A percentile compares a stretch with the other conserved stretches of the same genome.
Conservation (phyloP, 352 stramenopile genomes). For the Pythium volutum region DNA sequence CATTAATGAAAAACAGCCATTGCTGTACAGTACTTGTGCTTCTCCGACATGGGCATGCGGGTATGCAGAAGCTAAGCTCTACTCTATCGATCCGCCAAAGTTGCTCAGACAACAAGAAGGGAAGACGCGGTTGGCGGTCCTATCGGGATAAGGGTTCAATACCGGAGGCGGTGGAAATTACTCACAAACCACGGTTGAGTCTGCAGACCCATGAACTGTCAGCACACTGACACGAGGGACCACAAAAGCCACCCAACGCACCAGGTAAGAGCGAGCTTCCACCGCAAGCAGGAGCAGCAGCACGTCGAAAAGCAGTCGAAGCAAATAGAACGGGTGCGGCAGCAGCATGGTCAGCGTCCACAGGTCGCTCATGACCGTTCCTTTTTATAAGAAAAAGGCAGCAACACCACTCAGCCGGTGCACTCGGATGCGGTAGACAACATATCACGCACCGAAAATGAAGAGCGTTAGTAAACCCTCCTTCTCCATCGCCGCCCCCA, state of each 20-base stretch:
- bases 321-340: conserved; percentile 54
- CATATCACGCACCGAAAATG: not conserved
- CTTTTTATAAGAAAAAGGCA: conserved; percentile 21
- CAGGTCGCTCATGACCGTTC: conserved; percentile 29
- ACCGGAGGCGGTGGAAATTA: conserved; percentile 57
- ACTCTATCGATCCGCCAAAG: not conserved
- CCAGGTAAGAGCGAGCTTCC: conserved; percentile 46
- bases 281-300: conserved; percentile 37
- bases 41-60: too few species aligned
- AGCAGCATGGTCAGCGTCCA: conserved; percentile 45
- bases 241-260: conserved; percentile 18
- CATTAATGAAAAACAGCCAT: too few species aligned
- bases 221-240: not conserved
- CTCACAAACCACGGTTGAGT: conserved; percentile 59
- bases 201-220: conserved; percentile 22
- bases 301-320: conserved; percentile 54
- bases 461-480: conserved; percentile 43
- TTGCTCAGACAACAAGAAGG: not conserved
- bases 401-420: not conserved
- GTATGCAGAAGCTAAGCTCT: too few species aligned
- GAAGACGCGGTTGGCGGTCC: too few species aligned
- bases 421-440: not conserved
- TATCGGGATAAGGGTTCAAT: conserved; percentile 6
- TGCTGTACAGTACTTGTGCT: too few species aligned
- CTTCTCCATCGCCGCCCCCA: conserved; percentile 20